Evolutionary conservation across 495 filamentous ascomycete species (phyloP).

Genomic region (Jackrogersella minutella): DNA sequence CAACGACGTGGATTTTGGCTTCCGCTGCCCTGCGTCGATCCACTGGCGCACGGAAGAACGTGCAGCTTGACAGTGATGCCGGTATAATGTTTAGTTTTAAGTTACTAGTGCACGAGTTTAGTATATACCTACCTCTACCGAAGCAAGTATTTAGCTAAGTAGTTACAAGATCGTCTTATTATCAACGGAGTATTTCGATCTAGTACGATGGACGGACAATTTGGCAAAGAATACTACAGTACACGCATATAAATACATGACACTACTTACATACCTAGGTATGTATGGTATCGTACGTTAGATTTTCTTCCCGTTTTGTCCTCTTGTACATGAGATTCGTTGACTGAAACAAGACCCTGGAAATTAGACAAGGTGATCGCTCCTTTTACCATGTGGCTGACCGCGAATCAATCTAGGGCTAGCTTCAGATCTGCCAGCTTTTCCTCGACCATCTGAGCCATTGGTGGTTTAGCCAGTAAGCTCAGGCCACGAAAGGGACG

Average conservation of each 20-base stretch:
- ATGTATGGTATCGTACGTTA: neutral
- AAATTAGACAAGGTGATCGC: slow-evolving; percentile 32
- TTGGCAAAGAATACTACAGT: slow-evolving; percentile 1
- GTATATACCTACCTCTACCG: neutral
- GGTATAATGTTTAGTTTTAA: slow-evolving; percentile 17
- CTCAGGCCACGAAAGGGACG: slow-evolving; percentile 39
- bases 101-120: neutral
- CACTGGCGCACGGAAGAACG: slow-evolving; percentile 37
- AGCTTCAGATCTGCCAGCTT: slow-evolving; percentile 37
- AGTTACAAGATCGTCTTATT: slow-evolving; percentile 21
- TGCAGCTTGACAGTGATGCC: slow-evolving; percentile 29
- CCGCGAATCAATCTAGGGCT: slow-evolving; percentile 38
- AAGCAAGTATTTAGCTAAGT: neutral
- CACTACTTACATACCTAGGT: neutral
- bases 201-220: slow-evolving; percentile 20
- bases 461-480: slow-evolving; percentile 37
- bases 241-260: too few relatives aligned
- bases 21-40: slow-evolving; percentile 40
- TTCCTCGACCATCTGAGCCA: slow-evolving; percentile 27
- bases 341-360: slow-evolving; percentile 40
- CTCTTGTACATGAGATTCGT: slow-evolving; percentile 15
- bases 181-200: slow-evolving; percentile 23
- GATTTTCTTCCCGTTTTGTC: neutral
- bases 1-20: slow-evolving; percentile 44
- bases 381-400: slow-evolving; percentile 41